Evolutionary conservation across 768 basidiomycete genomes (phyloP), one percentile per base, ranked within the genome.

Genomic region (Psilocybe tampanensis): DNA sequence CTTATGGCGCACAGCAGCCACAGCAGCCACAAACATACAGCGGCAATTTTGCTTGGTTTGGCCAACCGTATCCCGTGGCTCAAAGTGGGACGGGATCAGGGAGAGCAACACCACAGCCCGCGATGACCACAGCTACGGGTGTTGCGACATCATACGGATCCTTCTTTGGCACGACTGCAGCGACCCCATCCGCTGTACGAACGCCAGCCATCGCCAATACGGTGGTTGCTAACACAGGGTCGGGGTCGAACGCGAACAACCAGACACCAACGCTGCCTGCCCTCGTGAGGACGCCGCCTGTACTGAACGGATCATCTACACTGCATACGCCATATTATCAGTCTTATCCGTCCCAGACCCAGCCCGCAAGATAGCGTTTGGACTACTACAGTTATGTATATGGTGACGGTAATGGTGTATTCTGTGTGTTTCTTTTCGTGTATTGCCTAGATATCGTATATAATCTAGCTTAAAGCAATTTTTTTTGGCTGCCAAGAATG

Each of bases 181-280:
- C 80, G 13, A 82, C 80, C 44, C 81, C 41, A 12, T 50, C 82
- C 1, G 77, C 82, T 13, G 51, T 48, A 32, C 50, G 60, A 41
- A 59, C 63, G n/a, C 59, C 81, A 52, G 79, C 83, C 4, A 83
- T 85, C 6, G 83, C 82, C 9, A 85, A 84, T 45, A 85, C 84
- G 0, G 81, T 82, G 22, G 61, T 79, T 21, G 61, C 66, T 19
- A 66, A 60, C 45, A 56, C 60, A 1, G 44, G 45, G 34, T 44
- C 50, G 26, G 29, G 29, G 9, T 33, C 29, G 15, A 18, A 32
- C 18, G 13, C 36, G 4, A 34, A n/a, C n/a, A 47, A 24, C 19
- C 44, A 24, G 24, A 47, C 44, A 47, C 44, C 44, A 22, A 19
- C 22, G 9, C 29, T 29, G 29, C 29, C 29, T 29, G 9, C 29